A percentile compares a stretch with the other conserved stretches of the same genome.
phyloP scores from a whole-genome alignment of 257 asterid species.

The Solanum corneliomulleri region DNA sequence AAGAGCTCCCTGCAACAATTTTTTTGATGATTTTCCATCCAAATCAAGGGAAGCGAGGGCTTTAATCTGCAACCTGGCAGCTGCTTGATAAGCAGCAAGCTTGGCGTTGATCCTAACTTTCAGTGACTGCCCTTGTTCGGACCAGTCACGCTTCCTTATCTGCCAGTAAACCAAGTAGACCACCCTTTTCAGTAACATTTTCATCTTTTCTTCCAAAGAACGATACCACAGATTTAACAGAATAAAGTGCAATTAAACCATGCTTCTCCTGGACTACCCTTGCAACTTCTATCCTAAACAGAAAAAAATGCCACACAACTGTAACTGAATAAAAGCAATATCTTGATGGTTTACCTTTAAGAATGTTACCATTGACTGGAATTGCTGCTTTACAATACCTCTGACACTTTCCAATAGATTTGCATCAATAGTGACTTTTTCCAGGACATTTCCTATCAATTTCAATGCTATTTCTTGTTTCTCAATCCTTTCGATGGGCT shows the following conservation, averaged over 20 bases:
- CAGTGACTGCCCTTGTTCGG: slow-evolving; percentile 80
- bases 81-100: slow-evolving; percentile 86
- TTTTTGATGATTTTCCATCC: slow-evolving; percentile 87
- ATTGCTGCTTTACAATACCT: slow-evolving; percentile 58
- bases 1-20: slow-evolving; percentile 82
- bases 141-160: slow-evolving; percentile 91
- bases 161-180: slow-evolving; percentile 24
- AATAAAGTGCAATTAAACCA: neutral
- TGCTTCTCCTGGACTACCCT: neutral
- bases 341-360: slow-evolving; percentile 44
- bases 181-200: slow-evolving; percentile 2
- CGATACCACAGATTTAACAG: neutral
- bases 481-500: slow-evolving; percentile 65
- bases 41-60: slow-evolving; percentile 61
- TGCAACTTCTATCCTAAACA: neutral
- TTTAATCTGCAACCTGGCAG: slow-evolving; percentile 64
- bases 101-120: slow-evolving; percentile 72
- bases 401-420: slow-evolving; percentile 72
- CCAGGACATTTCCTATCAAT: slow-evolving; percentile 54
- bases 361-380: slow-evolving; percentile 63
- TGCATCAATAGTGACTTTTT: slow-evolving; percentile 47
- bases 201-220: neutral
- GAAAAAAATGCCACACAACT: neutral
- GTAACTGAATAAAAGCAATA: neutral
- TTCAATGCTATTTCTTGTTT: slow-evolving; percentile 64